phyloP scores from a whole-genome alignment of 805 yeast genomes.

The Candida nitratophila region DNA sequence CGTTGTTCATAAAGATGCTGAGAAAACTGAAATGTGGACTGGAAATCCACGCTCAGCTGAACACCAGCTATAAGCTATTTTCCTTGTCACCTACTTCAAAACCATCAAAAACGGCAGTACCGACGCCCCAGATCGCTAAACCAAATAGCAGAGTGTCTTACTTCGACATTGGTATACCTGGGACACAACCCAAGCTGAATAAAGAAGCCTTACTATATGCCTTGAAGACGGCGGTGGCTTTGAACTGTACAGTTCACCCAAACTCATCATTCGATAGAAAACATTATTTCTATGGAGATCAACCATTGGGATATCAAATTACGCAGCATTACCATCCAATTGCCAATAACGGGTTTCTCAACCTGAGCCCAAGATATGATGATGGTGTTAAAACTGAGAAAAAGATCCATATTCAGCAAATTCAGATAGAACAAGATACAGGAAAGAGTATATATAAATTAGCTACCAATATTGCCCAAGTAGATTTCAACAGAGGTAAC shows the following conservation, averaged over 20 bases:
- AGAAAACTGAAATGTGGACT: slow-evolving; percentile 66
- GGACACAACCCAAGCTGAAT: slow-evolving; percentile 82
- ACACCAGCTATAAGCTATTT: slow-evolving; percentile 69
- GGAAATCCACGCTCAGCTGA: slow-evolving; percentile 88
- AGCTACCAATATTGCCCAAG: slow-evolving; percentile 31
- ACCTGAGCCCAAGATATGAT: slow-evolving; percentile 45
- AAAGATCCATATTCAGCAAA: slow-evolving; percentile 59
- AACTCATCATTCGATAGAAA: slow-evolving; percentile 79
- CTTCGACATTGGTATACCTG: slow-evolving; percentile 86
- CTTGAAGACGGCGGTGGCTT: slow-evolving; percentile 62
- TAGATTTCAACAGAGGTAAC: slow-evolving; percentile 82
- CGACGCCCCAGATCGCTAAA: slow-evolving; percentile 20
- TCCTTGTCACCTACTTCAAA: slow-evolving; percentile 50
- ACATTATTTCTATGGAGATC: slow-evolving; percentile 95
- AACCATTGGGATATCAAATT: slow-evolving; percentile 92
- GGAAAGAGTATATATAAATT: slow-evolving; percentile 64
- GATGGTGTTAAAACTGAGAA: slow-evolving; percentile 37
- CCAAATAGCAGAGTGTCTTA: slow-evolving; percentile 71
- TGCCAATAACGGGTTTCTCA: slow-evolving; percentile 59
- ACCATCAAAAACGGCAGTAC: neutral
- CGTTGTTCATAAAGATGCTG: slow-evolving; percentile 3
- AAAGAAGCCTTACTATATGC: slow-evolving; percentile 68
- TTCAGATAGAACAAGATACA: slow-evolving; percentile 94
- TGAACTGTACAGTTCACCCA: slow-evolving; percentile 50
- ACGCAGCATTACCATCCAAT: slow-evolving; percentile 84